These are phyloP conservation scores for Candida ortonii DNA, from an alignment of 805 yeast species.

Conservation along the genomic window DNA sequence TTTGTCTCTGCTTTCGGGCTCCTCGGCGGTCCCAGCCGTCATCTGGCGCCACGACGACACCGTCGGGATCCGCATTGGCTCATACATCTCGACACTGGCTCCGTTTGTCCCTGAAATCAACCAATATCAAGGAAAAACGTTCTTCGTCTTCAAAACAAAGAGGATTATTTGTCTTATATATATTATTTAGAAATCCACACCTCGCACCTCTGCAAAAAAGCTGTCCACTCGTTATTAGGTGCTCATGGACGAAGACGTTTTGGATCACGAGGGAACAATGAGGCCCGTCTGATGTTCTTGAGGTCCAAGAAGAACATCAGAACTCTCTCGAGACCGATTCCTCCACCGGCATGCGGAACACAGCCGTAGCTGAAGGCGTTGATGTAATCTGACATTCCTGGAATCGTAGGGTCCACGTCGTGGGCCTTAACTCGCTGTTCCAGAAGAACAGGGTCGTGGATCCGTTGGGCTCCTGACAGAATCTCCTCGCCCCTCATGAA, in stretches of 20 bases:
- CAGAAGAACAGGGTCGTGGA: constrained; percentile 87
- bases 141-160: no score
- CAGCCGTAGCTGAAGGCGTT: constrained; percentile 94
- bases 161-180: no score
- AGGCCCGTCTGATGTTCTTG: constrained; percentile 98
- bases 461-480: constrained; percentile 98
- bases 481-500: constrained; percentile 99
- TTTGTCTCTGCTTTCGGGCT: no score
- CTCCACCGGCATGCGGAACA: constrained; percentile 99
- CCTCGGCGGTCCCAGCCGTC: no score
- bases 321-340: constrained; percentile 98
- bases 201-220: no score
- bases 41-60: no score
- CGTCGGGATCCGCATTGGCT: no score
- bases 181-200: no score
- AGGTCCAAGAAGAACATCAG: constrained; percentile 96
- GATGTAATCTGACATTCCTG: constrained; percentile 86
- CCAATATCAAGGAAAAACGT: no score
- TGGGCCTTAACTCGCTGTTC: constrained; percentile 77
- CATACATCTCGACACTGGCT: no score
- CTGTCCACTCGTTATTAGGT: no score
- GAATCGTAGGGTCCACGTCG: constrained; percentile 74
- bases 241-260: constrained; percentile 79
- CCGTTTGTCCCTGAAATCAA: no score
- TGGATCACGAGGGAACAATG: constrained; percentile 98